Conservation (phyloP, 2,329 filamentous ascomycete genomes). For the Verticillium nonalfalfae region DNA sequence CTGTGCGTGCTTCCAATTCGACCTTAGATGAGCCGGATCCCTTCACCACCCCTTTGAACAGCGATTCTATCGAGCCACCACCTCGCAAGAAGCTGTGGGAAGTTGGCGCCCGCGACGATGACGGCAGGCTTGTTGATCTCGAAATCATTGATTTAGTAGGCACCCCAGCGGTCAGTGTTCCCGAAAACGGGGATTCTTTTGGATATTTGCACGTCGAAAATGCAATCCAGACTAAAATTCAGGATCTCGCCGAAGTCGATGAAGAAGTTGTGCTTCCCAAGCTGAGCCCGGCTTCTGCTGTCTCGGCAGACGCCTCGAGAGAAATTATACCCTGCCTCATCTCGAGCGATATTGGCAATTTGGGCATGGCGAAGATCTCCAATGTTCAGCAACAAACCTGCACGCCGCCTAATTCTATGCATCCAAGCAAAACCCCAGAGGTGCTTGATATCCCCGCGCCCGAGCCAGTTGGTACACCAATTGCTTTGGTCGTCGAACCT, state of each 20-base stretch:
- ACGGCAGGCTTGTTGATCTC: constrained; percentile 57
- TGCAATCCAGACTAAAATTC: neutral
- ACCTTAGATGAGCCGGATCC: constrained; percentile 23
- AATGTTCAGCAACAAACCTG: neutral
- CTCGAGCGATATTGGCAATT: neutral
- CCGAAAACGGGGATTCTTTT: constrained; percentile 27
- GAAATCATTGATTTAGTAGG: constrained; percentile 55
- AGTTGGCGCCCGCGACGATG: constrained; percentile 59
- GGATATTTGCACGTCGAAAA: constrained; percentile 19
- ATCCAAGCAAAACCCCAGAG: neutral
- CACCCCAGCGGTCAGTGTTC: constrained; percentile 22
- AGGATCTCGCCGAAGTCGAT: neutral
- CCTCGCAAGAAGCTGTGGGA: constrained; percentile 54
- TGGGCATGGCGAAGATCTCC: neutral
- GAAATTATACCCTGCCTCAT: neutral
- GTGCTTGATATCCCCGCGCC: neutral
- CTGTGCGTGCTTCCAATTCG: constrained; percentile 53
- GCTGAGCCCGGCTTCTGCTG: neutral
- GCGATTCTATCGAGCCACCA: constrained; percentile 26
- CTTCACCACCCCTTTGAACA: constrained; percentile 31
- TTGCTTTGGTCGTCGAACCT: neutral
- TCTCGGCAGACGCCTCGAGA: neutral
- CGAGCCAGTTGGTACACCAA: neutral
- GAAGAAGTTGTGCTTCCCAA: neutral
- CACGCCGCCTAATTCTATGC: neutral